Base-by-base conservation (phyloP, 1,284 basidiomycete genomes). In the Melanopsichium pennsylvanicum region DNA sequence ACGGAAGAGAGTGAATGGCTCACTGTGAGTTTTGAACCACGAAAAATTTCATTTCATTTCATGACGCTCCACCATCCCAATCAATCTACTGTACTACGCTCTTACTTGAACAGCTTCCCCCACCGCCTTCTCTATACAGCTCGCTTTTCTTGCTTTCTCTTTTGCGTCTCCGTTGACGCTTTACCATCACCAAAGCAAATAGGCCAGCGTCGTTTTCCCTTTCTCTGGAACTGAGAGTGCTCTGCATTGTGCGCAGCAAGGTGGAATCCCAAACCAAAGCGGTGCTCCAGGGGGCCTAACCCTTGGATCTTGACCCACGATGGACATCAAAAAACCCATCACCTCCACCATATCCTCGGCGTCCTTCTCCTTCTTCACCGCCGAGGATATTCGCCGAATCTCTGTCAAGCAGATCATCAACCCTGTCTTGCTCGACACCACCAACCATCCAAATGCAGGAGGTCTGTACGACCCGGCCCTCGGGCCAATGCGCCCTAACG, bases 401-500 rank as follows among this genome's bases (percentile, higher is more conserved):
- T 97, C 93, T 16, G 95, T 98, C 77, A 94, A 95, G 84, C 92
- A 97, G 84, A 90, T 98, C 75, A 87, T 92, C 64, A 98, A 98
- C 82, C 90, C 94, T 4, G 86, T 91, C 60, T 87, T 98, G 51
- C 88, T 98, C 72, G 94, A 98, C 85, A 93, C 94, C 81, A 85
- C 96, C 34, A 93, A 95, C 81, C 86, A 90, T 68, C 96, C 96
- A 2, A 97, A 91, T 72, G 84, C 87, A 52, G 93, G 93, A 19
- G 96, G 95, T 61, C 85, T 99, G 46, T 98, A 98, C 81, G 96
- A 99, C 83, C 91, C 93, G 47, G 89, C 91, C 37, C 88, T 98
- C 21, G 96, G 96, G 2, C 96, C 96, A 23, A 90, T 89, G 82
- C 64, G 67, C 22, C 49, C 57, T 11, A 52, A 62, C 62, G 59